phyloP scores from a whole-genome alignment of 768 basidiomycete species.

The Mycena vitilis region DNA sequence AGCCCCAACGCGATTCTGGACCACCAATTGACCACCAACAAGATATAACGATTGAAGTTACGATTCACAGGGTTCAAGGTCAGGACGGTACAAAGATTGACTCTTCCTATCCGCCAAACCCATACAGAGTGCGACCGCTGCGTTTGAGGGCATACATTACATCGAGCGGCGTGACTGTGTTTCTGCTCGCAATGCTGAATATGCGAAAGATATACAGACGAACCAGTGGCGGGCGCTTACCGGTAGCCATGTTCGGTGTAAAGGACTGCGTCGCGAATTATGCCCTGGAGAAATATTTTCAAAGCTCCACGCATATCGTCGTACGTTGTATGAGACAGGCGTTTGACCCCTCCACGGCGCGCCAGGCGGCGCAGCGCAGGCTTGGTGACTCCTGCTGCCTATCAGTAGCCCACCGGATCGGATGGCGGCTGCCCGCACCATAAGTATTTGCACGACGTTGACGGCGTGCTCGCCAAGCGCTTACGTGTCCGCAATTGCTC shows the following conservation, averaged over 20 bases:
- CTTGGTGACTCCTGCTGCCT: constrained; percentile 76
- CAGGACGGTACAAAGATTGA: too few relatives aligned
- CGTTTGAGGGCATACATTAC: neutral
- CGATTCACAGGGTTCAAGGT: too few relatives aligned
- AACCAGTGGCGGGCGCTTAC: constrained; percentile 48
- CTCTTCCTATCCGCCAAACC: neutral
- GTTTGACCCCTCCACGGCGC: constrained; percentile 85
- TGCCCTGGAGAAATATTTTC: constrained; percentile 79
- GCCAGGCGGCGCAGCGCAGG: constrained; percentile 81
- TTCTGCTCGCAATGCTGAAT: neutral
- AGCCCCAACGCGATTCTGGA: too few relatives aligned
- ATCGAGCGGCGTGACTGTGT: neutral
- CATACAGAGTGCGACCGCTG: neutral
- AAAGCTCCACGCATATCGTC: constrained; percentile 86
- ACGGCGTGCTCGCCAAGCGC: neutral
- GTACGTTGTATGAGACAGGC: constrained; percentile 77
- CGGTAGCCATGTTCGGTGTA: constrained; percentile 37
- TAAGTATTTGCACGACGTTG: neutral
- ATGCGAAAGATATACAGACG: too few relatives aligned
- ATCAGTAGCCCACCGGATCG: too few relatives aligned
- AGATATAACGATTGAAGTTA: too few relatives aligned
- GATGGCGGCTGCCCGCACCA: neutral
- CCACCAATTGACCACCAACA: too few relatives aligned
- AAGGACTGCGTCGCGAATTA: constrained; percentile 39
- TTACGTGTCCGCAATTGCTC: neutral